Base-by-base conservation (phyloP, 2,329 filamentous ascomycete genomes). In the Chrysosporium keratinophilum region DNA sequence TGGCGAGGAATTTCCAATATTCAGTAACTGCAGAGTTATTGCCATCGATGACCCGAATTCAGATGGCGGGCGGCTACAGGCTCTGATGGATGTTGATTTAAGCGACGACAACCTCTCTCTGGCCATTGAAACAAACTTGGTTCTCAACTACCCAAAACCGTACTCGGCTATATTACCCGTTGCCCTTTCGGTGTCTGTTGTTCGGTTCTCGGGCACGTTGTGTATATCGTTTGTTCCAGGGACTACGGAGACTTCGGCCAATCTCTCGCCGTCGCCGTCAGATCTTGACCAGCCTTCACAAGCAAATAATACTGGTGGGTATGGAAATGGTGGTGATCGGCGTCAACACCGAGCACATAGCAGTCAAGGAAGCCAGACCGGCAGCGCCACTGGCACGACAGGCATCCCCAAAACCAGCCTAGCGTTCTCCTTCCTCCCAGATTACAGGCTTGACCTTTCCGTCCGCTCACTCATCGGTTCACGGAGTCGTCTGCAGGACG, bases 1-100 rank as follows among this genome's bases (percentile, higher is more conserved):
- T 3, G 93, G 93, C 31, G 93, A 98, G 63, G 93, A 98, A 63
- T 98, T 97, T 60, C 93, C 93, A 28, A 98, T 98, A 51, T 95
- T 98, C 69, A 96, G 90, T 74, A 98, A 98, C 69, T 97, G 93
- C 65, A 83, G 93, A 56, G 86, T 98, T 53, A 96, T 96, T 57
- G 88, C 90, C 1, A 87, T 96, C 0, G 73, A 75, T 52, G 73
- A 76, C 37, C 69, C 71, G 5, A 72, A 71, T 57, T 74, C 75
- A 34, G 79, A 81, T 51, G 88, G 88, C 19, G 85, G 85, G 0
- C 79, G 90, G 39, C 75, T 98, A 17, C 93, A 98, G 69, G 93
- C 93, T 0, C 77, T 90, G 56, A 95, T 98, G 87, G 93, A 98
- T 69, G 90, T 98, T 35, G 93, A 98, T 68, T 74, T 98, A 55